Base-by-base conservation (phyloP, 768 basidiomycete genomes). In the Coprinellus micaceus region DNA sequence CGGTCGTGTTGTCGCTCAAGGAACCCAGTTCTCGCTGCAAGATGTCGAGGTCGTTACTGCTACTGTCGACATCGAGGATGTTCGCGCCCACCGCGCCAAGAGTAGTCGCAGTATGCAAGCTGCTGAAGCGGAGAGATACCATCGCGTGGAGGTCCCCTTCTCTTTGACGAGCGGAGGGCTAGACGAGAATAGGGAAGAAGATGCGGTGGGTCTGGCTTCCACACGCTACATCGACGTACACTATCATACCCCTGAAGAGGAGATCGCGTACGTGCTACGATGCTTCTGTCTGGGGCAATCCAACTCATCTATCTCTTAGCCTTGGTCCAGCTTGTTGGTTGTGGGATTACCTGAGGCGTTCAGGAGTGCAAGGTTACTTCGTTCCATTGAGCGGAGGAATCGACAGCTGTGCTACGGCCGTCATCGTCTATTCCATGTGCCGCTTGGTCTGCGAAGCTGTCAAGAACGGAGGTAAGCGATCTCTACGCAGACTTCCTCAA, bases 321-420 rank as follows among this genome's bases (percentile, higher is more conserved):
- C 76, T 98, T 2, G 97, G 97, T 4, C 97, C 97, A 6, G 97
- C 96, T 15, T 98, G 97, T 67, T 99, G 97, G 97, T 78, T 99
- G n/a, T 99, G 97, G 97, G 97, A 99, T 68, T 99, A 98, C 66
- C 83, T 99, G 28, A 82, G 97, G 36, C 85, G 97, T 43, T 98
- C 96, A 4, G 79, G 91, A 9, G 93, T 89, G 0, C 91, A 94
- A 61, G 97, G 97, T 2, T 98, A 95, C 73, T 98, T 98, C 65
- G 73, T 98, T 21, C 96, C 97, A 0, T 78, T 99, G 13, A 94
- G 92, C 55, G 96, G 97, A 9, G 97, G 97, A 15, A 93, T 99
- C 54, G 97, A 99, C 69, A 94, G 92, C 63, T 99, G 97, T 65
- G 94, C 97, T 1, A 99, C 97, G 2, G 89, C 97, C 1, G 84